Percentiles rank a stretch among this genome's conserved stretches.
Conservation (phyloP, 257 asterid species). For the Rauvolfia tetraphylla region DNA sequence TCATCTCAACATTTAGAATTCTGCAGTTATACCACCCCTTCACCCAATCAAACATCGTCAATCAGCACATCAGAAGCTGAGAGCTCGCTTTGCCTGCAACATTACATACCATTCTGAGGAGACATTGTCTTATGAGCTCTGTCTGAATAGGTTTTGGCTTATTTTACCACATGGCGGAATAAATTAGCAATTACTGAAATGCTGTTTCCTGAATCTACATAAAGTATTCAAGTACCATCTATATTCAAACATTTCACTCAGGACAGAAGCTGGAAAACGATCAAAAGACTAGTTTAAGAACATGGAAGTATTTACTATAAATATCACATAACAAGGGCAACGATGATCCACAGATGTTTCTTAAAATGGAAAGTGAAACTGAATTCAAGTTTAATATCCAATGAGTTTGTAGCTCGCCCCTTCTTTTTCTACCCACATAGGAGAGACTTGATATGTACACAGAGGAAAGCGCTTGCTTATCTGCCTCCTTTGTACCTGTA, state of each 20-base stretch:
- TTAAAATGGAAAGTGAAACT: background rate
- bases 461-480: background rate
- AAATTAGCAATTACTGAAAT: too few species aligned
- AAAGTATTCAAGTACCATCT: background rate
- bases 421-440: background rate
- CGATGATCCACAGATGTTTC: background rate
- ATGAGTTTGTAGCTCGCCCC: background rate
- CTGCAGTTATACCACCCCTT: too few species aligned
- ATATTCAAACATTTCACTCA: background rate
- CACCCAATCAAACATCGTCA: background rate
- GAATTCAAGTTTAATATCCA: background rate
- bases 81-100: background rate
- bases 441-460: conserved; percentile 1
- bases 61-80: background rate
- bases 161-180: too few species aligned
- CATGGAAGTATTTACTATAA: background rate
- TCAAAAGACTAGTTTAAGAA: background rate
- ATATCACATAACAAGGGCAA: background rate
- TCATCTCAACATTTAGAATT: too few species aligned
- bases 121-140: background rate
- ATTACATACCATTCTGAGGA: background rate
- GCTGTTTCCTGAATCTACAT: background rate
- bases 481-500: background rate
- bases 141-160: too few species aligned
- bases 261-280: background rate